Percentiles rank a stretch among this genome's conserved stretches.
Conservation (phyloP, 345 rosid genomes). For the Dimocarpus longan region DNA sequence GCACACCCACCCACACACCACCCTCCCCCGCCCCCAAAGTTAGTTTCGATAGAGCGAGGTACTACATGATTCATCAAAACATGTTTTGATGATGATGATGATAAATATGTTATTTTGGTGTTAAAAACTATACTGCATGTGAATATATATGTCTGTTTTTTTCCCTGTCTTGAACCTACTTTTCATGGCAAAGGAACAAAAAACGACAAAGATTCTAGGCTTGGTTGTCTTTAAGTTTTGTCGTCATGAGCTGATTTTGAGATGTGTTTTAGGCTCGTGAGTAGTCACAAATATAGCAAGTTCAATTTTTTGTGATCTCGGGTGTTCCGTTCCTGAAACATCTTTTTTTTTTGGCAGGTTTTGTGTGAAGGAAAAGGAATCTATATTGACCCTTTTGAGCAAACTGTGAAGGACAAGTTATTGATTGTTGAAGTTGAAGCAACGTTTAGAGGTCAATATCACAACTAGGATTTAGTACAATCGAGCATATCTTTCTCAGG, state of each 20-base stretch:
- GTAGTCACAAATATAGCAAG: too few relatives aligned
- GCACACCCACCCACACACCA: too few relatives aligned
- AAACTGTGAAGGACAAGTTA: background rate
- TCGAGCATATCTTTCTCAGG: constrained; percentile 10
- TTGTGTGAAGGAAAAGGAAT: constrained; percentile 8
- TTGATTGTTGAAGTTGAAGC: background rate
- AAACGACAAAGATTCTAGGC: constrained; percentile 12
- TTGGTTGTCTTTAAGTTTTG: background rate
- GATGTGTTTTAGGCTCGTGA: background rate
- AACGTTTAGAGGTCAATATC: constrained; percentile 14
- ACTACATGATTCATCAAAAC: constrained; percentile 8
- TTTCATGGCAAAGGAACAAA: background rate
- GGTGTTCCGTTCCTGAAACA: background rate
- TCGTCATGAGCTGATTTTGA: background rate
- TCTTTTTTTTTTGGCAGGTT: constrained; percentile 9
- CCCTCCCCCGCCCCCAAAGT: background rate
- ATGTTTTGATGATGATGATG: background rate
- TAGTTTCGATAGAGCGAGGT: constrained; percentile 11
- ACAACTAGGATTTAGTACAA: background rate
- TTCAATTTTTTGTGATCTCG: background rate
- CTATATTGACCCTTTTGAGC: background rate
- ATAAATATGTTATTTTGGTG: constrained; percentile 1
- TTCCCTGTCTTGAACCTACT: background rate
- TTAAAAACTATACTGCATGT: background rate
- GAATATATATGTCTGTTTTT: background rate